phyloP scores from a whole-genome alignment of 345 rosid species.

The Brassica napus region DNA sequence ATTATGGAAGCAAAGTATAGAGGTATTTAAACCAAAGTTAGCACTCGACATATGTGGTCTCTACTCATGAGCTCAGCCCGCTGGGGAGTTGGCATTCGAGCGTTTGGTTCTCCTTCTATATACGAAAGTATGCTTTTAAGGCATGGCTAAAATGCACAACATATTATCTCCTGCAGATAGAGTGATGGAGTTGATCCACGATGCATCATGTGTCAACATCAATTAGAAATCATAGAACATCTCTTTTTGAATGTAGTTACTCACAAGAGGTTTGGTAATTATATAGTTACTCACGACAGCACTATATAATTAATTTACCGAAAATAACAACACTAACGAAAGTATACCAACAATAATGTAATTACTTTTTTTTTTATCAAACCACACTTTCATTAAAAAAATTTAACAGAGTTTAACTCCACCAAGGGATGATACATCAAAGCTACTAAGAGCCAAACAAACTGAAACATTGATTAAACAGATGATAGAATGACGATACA shows the following conservation, averaged over 20 bases:
- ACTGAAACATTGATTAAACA: too few species aligned
- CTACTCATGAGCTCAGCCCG: not conserved
- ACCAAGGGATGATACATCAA: too few species aligned
- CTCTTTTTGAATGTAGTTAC: not conserved
- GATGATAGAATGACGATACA: too few species aligned
- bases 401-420: too few species aligned
- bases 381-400: too few species aligned
- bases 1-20: not conserved
- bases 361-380: too few species aligned
- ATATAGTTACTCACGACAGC: too few species aligned
- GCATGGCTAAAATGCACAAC: not conserved
- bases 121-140: not conserved
- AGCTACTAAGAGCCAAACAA: too few species aligned
- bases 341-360: too few species aligned
- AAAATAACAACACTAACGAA: not conserved
- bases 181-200: not conserved
- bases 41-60: not conserved
- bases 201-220: not conserved
- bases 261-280: not conserved
- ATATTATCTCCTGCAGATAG: not conserved
- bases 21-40: not conserved
- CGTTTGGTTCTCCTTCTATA: not conserved
- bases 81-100: not conserved
- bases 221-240: not conserved
- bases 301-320: too few species aligned